These are phyloP conservation scores for Metroxylon sagu DNA, from an alignment of 176 grass and related monocot species.

Conservation along the genomic window DNA sequence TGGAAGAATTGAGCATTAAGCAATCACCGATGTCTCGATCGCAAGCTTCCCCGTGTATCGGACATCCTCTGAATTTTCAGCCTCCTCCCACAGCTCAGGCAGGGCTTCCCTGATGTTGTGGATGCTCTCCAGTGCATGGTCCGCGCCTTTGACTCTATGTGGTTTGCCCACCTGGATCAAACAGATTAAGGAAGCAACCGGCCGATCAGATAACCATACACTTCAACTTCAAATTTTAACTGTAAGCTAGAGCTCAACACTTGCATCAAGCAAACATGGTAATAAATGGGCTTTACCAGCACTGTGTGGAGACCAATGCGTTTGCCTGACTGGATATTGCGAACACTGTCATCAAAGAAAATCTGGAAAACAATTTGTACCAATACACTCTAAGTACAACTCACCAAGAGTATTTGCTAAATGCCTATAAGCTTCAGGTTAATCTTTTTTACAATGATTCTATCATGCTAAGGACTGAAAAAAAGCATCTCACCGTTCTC, in stretches of 20 bases:
- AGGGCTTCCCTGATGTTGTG: slow-evolving; percentile 84
- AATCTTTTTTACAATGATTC: no score
- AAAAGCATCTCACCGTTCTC: slow-evolving; percentile 39
- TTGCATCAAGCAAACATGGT: background rate
- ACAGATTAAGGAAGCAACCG: background rate
- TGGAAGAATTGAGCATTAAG: slow-evolving; percentile 25
- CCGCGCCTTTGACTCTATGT: slow-evolving; percentile 59
- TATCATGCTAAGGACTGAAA: background rate
- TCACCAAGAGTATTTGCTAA: background rate
- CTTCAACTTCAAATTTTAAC: background rate
- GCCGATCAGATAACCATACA: no score
- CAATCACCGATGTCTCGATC: slow-evolving; percentile 79
- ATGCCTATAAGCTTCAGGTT: no score
- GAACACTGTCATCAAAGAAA: slow-evolving; percentile 95
- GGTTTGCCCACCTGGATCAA: slow-evolving; percentile 52
- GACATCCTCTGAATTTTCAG: slow-evolving; percentile 62
- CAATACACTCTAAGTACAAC: background rate
- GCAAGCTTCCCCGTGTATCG: slow-evolving; percentile 54
- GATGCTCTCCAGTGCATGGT: slow-evolving; percentile 89
- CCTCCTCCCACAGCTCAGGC: slow-evolving; percentile 85
- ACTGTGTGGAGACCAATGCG: slow-evolving; percentile 78
- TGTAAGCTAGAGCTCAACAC: no score
- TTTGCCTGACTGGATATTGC: slow-evolving; percentile 87
- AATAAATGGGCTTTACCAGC: slow-evolving; percentile 40
- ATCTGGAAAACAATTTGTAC: slow-evolving; percentile 38